A percentile compares a stretch with the other conserved stretches of the same genome.
phyloP scores from a whole-genome alignment of 2,329 filamentous ascomycete genomes.

The Helicocarpus griseus region DNA sequence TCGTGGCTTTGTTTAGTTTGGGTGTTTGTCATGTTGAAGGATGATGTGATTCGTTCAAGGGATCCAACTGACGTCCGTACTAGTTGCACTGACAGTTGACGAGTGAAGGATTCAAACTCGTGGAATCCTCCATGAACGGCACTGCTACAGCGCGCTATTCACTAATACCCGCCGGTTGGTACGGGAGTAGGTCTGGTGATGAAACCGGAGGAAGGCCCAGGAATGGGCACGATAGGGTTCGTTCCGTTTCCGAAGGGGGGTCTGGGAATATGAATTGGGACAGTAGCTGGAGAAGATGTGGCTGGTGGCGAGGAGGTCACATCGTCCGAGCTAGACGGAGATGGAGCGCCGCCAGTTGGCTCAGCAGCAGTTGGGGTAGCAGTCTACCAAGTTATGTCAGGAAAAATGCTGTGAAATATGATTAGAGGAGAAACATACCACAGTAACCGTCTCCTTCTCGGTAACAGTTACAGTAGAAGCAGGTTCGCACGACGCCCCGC shows the following conservation, averaged over 20 bases:
- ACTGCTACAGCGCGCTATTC: not conserved
- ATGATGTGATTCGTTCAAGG: not conserved
- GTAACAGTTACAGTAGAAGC: slow-evolving; percentile 24
- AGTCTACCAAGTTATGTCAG: slow-evolving; percentile 2
- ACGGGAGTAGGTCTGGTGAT: not conserved
- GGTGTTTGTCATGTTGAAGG: not conserved
- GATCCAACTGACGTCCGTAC: not conserved
- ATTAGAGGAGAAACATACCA: slow-evolving; percentile 7
- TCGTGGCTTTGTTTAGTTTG: too few relatives aligned
- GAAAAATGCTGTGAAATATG: not conserved
- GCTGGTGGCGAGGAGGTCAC: not conserved
- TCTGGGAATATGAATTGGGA: not conserved
- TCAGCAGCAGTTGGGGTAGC: not conserved
- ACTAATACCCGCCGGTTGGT: not conserved
- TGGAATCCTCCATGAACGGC: not conserved
- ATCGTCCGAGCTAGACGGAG: not conserved
- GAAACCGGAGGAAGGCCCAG: not conserved
- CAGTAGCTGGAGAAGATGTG: not conserved
- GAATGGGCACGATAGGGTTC: not conserved
- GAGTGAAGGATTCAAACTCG: not conserved
- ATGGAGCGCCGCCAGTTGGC: not conserved
- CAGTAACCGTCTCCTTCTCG: slow-evolving; percentile 26
- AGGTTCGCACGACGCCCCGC: not conserved
- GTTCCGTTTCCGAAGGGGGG: not conserved
- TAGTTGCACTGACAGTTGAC: not conserved